These are phyloP conservation scores for Phytophthora pini DNA, from an alignment of 352 stramenopile genomes.

Conservation along the genomic window DNA sequence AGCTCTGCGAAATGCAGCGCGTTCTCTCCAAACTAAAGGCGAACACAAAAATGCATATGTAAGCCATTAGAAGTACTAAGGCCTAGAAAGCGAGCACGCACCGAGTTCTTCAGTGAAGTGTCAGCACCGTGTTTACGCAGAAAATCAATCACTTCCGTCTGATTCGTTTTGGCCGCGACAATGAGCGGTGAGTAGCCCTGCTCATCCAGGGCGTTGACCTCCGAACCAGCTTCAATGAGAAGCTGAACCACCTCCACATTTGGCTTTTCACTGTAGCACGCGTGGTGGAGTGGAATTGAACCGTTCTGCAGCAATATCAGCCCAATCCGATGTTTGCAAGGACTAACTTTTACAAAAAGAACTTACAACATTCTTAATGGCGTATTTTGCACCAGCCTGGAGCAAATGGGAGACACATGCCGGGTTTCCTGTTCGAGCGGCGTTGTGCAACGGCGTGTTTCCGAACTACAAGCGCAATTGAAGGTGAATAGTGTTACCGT, in stretches of 20 bases:
- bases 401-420: conserved; percentile 62
- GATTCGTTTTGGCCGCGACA: conserved; percentile 78
- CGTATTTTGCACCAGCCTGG: conserved; percentile 48
- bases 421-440: conserved; percentile 58
- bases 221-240: conserved; percentile 60
- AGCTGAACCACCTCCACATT: conserved; percentile 63
- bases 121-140: conserved; percentile 63
- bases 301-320: conserved; percentile 51
- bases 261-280: conserved; percentile 73
- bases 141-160: conserved; percentile 63
- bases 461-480: conserved; percentile 55
- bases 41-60: not conserved
- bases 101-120: conserved; percentile 52
- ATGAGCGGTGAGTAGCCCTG: conserved; percentile 72
- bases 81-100: conserved; percentile 3
- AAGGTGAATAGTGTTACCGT: not conserved
- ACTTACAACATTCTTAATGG: conserved; percentile 65
- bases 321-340: not conserved
- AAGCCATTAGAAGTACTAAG: not conserved
- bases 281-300: conserved; percentile 75
- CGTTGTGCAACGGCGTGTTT: conserved; percentile 81
- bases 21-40: conserved; percentile 62
- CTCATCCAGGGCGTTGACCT: conserved; percentile 70
- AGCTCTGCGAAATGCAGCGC: conserved; percentile 69
- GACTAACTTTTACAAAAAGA: not conserved